Conservation (phyloP, 1,284 basidiomycete species). For the Microbotryum intermedium region DNA sequence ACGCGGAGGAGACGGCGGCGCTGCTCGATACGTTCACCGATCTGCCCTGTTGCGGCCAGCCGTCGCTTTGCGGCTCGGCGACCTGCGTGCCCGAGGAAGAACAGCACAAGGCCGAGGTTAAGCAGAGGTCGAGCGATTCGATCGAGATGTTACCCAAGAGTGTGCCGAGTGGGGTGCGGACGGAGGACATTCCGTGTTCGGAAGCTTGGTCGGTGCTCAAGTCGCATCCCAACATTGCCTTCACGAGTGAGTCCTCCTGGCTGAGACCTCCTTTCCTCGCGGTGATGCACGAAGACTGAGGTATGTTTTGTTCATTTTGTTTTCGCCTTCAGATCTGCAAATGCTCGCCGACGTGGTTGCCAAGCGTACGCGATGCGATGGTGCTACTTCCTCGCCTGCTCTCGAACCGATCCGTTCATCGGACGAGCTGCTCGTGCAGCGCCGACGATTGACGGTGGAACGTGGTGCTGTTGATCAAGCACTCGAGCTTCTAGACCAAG, state of each 20-base stretch:
- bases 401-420: background rate
- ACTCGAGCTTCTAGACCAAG: constrained; percentile 25
- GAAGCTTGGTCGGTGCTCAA: constrained; percentile 33
- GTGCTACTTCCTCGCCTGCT: background rate
- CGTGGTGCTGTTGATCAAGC: constrained; percentile 31
- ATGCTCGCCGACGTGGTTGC: constrained; percentile 37
- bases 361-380: constrained; percentile 29
- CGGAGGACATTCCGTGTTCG: constrained; percentile 29
- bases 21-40: constrained; percentile 28
- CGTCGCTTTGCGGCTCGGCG: constrained; percentile 29
- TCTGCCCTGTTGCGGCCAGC: constrained; percentile 33
- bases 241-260: constrained; percentile 18
- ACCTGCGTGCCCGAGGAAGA: constrained; percentile 19
- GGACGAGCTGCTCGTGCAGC: constrained; percentile 5
- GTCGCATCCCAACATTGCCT: constrained; percentile 33
- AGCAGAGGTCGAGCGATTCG: background rate
- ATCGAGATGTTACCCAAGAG: constrained; percentile 12
- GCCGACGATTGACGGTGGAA: constrained; percentile 28
- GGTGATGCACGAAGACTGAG: background rate
- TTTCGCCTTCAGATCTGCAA: constrained; percentile 28
- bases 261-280: too few species aligned
- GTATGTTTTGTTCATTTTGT: background rate
- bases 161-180: constrained; percentile 14
- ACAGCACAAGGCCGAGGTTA: background rate
- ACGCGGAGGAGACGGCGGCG: constrained; percentile 11